phyloP scores from a whole-genome alignment of 768 basidiomycete genomes.

The Astraeus odoratus region DNA sequence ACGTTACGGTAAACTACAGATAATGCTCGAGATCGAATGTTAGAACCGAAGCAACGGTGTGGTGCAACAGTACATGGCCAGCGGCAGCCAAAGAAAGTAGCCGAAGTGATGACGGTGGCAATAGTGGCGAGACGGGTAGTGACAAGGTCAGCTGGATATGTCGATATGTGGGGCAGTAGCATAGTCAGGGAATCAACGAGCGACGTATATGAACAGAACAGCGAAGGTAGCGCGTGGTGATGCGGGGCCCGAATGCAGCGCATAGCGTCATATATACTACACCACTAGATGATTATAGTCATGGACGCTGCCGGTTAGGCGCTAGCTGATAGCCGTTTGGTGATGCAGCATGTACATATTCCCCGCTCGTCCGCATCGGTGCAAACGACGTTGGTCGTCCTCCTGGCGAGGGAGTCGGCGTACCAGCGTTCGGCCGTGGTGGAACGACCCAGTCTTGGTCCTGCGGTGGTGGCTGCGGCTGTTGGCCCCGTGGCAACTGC shows the following conservation, averaged over 20 bases:
- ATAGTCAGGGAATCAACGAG: neutral
- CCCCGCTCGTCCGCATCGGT: constrained; percentile 38
- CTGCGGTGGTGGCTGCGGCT: constrained; percentile 28
- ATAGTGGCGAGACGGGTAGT: neutral
- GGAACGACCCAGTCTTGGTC: constrained; percentile 36
- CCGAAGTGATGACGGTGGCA: neutral
- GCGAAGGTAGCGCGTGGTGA: neutral
- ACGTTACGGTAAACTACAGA: constrained; percentile 55
- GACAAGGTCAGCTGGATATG: neutral
- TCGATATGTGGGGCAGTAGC: neutral
- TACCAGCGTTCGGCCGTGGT: constrained; percentile 34
- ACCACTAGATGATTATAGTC: constrained; percentile 17
- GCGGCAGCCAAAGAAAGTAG: neutral
- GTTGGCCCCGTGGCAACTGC: neutral
- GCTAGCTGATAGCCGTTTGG: constrained; percentile 39
- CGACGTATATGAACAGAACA: neutral
- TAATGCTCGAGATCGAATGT: constrained; percentile 36
- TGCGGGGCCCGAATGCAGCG: constrained; percentile 19
- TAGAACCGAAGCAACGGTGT: neutral
- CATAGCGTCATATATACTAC: neutral
- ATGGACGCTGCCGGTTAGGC: constrained; percentile 46
- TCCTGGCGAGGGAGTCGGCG: constrained; percentile 27
- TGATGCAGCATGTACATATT: constrained; percentile 34
- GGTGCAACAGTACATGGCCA: neutral
- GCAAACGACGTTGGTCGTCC: constrained; percentile 49